These are phyloP conservation scores for Lippia alba DNA, from an alignment of 305 asterid species.

Conservation along the genomic window DNA sequence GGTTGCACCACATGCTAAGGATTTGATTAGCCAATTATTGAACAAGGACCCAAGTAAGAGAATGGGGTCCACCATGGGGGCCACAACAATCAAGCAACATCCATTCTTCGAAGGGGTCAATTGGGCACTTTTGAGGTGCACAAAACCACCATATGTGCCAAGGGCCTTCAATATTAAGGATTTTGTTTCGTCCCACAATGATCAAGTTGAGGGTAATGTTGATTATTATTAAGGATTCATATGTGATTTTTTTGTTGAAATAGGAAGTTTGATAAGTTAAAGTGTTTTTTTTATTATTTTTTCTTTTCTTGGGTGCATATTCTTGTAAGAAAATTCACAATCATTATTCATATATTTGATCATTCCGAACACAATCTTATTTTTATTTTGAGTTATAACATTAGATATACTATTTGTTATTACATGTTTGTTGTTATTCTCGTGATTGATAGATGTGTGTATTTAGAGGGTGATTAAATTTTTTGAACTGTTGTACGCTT, in stretches of 20 bases:
- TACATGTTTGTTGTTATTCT: too few relatives aligned
- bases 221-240: slow-evolving; percentile 44
- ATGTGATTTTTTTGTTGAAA: not conserved
- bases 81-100: slow-evolving; percentile 70
- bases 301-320: too few relatives aligned
- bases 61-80: slow-evolving; percentile 77
- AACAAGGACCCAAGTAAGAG: slow-evolving; percentile 71
- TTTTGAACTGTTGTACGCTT: too few relatives aligned
- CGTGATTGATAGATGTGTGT: too few relatives aligned
- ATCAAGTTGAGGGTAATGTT: slow-evolving; percentile 45
- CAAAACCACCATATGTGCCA: slow-evolving; percentile 68
- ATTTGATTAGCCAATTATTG: slow-evolving; percentile 61
- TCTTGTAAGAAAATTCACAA: too few relatives aligned
- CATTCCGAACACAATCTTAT: too few relatives aligned
- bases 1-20: slow-evolving; percentile 54
- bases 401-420: too few relatives aligned
- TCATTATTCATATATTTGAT: not conserved
- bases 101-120: slow-evolving; percentile 74
- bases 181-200: slow-evolving; percentile 38
- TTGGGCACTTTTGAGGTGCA: slow-evolving; percentile 82
- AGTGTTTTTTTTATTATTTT: not conserved
- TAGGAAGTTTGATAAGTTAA: not conserved
- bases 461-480: too few relatives aligned
- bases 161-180: slow-evolving; percentile 37
- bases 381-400: too few relatives aligned